Conservation (phyloP, 768 basidiomycete genomes). For the Amanita pallidorosea region DNA sequence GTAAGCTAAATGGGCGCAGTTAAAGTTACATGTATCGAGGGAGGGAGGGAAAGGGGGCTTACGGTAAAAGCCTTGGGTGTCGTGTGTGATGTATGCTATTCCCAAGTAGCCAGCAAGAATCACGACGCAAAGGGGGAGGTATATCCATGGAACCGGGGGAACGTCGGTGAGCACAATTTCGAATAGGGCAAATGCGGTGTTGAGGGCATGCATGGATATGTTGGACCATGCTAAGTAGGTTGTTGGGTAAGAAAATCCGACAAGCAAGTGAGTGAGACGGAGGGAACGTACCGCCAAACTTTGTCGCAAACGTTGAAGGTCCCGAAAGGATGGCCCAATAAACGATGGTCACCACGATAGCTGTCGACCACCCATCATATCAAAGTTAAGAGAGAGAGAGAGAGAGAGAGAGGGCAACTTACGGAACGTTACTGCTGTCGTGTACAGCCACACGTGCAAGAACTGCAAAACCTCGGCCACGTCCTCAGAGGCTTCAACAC, state of each 20-base stretch:
- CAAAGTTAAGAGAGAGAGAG: no score
- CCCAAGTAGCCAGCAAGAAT: conserved; percentile 48
- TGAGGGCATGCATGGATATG: conserved; percentile 52
- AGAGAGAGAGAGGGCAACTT: conserved; percentile 19
- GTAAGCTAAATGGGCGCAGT: no score
- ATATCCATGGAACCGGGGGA: conserved; percentile 40
- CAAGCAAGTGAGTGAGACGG: neutral
- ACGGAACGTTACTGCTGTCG: conserved; percentile 49
- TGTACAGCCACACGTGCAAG: conserved; percentile 41
- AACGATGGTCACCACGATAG: conserved; percentile 52
- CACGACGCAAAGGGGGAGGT: conserved; percentile 34
- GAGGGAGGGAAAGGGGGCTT: no score
- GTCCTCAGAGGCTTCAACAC: conserved; percentile 31
- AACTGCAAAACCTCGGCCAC: conserved; percentile 49
- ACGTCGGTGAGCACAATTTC: conserved; percentile 48
- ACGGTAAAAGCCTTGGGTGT: conserved; percentile 58
- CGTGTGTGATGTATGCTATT: conserved; percentile 57
- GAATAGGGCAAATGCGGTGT: conserved; percentile 42
- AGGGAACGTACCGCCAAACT: conserved; percentile 25
- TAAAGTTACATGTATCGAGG: no score
- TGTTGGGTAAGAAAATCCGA: neutral
- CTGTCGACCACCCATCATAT: conserved; percentile 17
- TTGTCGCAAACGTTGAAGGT: conserved; percentile 26
- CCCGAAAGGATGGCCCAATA: conserved; percentile 48
- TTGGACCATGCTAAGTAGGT: conserved; percentile 34